Evolutionary conservation across 2,329 filamentous ascomycete species (phyloP), one percentile per base, ranked within the genome.

Genomic region (Microdochium nivale): DNA sequence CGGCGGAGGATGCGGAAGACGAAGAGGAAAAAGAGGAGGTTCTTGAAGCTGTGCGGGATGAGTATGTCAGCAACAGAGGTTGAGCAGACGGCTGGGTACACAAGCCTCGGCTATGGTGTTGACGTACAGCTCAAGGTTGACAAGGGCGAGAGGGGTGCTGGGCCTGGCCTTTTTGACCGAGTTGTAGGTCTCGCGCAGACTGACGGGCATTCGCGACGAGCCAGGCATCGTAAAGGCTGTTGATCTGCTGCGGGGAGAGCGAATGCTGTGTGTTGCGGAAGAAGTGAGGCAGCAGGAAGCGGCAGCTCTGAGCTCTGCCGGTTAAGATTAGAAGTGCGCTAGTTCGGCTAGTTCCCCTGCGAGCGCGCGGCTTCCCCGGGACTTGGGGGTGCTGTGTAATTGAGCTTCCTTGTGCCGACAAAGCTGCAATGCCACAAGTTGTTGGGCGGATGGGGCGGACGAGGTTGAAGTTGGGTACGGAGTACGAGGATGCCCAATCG

Each of bases 1-100:
- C 87, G 88, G 58, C 90, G 88, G 30, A 86, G 81, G 77, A 90
- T 87, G 65, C 91, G 86, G 48, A 95, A 74, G 54, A 96, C 67
- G 72, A 97, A 96, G 60, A 95, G 80, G 64, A 91, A 77, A 69
- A 97, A 95, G 61, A 97, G 75, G 54, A 96, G 75, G 66, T 96
- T 95, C 51, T 89, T 88, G 55, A 96, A 64, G 54, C 89, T 92
- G 58, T 19, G 23, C 3, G 35, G 16, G 19, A 9, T 33, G 25
- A 3, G 24, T 25, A 24, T n/a, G 19, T 49, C 25, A 40, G 37
- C 43, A 47, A 33, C 19, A 33, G 30, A 25, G 46, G 16, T 30
- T 25, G 24, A 51, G 9, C 19, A 30, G 33, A 16, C 30, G 49
- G 10, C 2, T 21, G 9, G 24, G 21, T 25, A 11, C 27, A 37